Base-by-base conservation (phyloP, 2,329 filamentous ascomycete genomes). In the Leptographium radiaticola region DNA sequence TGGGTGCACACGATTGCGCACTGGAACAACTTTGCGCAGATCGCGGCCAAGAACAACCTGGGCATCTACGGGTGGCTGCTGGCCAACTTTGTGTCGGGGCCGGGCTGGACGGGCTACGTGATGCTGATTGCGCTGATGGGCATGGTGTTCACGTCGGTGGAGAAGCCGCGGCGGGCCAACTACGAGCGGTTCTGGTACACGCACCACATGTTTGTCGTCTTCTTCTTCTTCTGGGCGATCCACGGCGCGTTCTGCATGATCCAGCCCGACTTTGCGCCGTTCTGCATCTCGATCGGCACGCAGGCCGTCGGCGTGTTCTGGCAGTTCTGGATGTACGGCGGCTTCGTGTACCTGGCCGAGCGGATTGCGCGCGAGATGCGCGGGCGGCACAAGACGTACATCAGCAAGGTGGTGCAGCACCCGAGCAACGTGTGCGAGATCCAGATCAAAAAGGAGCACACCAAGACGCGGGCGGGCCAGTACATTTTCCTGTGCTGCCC, bases 191-290 rank as follows among this genome's bases (percentile, higher is more conserved):
- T 93, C 75, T 94, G 88, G 87, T 90, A 89, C 68, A 88, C 85
- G 2, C 87, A 94, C 69, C 88, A 93, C 71, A 79, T 93, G 66
- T 93, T 93, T 67, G 80, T 91, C 68, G 64, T 91, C 59, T 93
- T 93, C 76, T 93, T 93, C 73, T 75, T 91, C 61, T 90, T 93
- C 75, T 93, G 87, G 87, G 83, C 87, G n/a, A 79, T 91, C 62
- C 88, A 94, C 68, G 88, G 87, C 55, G 85, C 86, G 31, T 93
- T 89, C 72, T 91, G 88, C 70, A 91, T 93, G 87, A 91, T 91
- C 63, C 87, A 88, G 68, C 83, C 87, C 52, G 87, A 93, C 65
- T 80, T 86, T 58, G 84, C 84, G 7, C 87, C 87, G 1, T 90
- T 86, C 67, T 90, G 87, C 69, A 75, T 79, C 54, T 82, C 83